Percentiles rank a stretch among this genome's conserved stretches.
Evolutionary conservation across 2,329 filamentous ascomycete genomes (phyloP).

Genomic region (Chrysoporthe austroafricana): DNA sequence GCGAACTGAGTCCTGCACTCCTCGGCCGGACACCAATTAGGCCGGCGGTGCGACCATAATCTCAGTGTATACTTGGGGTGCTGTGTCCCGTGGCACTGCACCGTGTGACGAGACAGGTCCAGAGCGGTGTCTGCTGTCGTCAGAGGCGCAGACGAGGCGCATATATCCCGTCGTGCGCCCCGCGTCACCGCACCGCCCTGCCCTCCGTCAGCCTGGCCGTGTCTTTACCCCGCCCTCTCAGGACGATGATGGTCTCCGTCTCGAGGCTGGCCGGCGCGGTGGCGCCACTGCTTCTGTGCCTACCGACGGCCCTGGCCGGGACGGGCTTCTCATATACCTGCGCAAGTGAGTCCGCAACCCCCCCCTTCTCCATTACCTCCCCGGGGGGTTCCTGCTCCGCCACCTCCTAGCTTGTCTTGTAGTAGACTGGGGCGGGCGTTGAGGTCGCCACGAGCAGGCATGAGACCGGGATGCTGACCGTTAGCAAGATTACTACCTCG

Average conservation of each 20-base stretch:
- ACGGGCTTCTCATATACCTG: conserved; percentile 1
- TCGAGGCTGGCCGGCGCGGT: background rate
- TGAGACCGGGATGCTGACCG: background rate
- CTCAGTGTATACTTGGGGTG: background rate
- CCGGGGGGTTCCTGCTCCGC: background rate
- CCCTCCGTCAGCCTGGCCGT: background rate
- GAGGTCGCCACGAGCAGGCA: too few species aligned
- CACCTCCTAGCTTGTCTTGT: background rate
- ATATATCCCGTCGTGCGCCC: background rate
- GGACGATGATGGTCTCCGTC: background rate
- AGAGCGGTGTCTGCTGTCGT: background rate
- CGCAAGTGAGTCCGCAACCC: background rate
- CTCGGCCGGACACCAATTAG: background rate
- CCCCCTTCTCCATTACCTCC: too few species aligned
- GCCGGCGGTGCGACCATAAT: background rate
- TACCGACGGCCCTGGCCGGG: background rate
- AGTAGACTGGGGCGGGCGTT: background rate
- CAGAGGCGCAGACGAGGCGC: background rate
- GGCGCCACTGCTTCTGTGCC: background rate
- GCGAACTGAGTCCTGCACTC: background rate
- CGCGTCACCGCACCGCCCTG: background rate
- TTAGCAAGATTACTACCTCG: conserved; percentile 25
- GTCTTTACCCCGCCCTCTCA: background rate
- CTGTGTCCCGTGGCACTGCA: background rate
- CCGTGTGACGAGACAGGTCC: background rate